Percentiles rank a stretch among this genome's conserved stretches.
Evolutionary conservation across 1,139 yeast species (phyloP).

Genomic region (Arxiozyma bovina): DNA sequence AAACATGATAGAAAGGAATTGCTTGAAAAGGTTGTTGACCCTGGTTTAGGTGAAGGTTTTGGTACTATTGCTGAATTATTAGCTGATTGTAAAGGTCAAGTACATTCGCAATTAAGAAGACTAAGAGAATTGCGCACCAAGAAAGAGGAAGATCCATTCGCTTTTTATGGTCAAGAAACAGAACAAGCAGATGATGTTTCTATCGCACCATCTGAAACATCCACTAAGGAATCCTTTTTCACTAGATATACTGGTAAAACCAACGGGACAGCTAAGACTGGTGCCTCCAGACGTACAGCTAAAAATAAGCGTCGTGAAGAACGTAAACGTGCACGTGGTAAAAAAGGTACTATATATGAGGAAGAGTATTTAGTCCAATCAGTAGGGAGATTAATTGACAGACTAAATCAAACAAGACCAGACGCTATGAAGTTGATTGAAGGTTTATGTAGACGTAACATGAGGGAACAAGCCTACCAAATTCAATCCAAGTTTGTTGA

Average conservation of each 20-base stretch:
- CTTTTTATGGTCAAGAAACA: constrained; percentile 65
- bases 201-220: constrained; percentile 87
- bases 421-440: constrained; percentile 71
- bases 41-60: constrained; percentile 77
- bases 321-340: constrained; percentile 90
- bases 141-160: constrained; percentile 75
- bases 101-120: constrained; percentile 72
- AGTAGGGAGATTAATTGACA: constrained; percentile 76
- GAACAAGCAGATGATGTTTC: constrained; percentile 91
- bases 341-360: constrained; percentile 94
- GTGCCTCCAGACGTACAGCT: constrained; percentile 85
- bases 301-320: constrained; percentile 93
- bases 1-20: constrained; percentile 39
- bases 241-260: constrained; percentile 96
- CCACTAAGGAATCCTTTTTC: constrained; percentile 86
- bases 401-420: constrained; percentile 62
- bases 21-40: constrained; percentile 54
- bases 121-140: constrained; percentile 76
- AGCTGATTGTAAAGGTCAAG: constrained; percentile 85
- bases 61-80: constrained; percentile 78
- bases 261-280: constrained; percentile 90
- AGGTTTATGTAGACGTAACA: constrained; percentile 62
- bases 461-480: constrained; percentile 74
- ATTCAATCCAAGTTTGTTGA: constrained; percentile 63
- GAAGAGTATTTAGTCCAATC: constrained; percentile 90